A percentile compares a stretch with the other conserved stretches of the same genome.
Conservation (phyloP, 2,329 filamentous ascomycete genomes). For the Coniochaeta sp. region DNA sequence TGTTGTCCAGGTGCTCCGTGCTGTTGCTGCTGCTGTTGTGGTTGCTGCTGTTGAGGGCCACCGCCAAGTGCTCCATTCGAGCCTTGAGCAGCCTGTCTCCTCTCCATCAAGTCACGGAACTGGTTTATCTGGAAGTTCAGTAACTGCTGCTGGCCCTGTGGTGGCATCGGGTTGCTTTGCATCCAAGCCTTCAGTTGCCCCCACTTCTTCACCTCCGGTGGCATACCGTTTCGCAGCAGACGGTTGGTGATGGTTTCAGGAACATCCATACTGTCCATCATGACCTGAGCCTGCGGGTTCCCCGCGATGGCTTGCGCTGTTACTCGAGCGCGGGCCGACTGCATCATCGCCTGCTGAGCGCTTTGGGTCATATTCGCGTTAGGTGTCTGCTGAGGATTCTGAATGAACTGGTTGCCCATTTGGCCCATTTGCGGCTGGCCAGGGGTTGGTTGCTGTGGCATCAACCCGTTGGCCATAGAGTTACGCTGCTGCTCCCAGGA, state of each 20-base stretch:
- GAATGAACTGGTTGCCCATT: constrained; percentile 4
- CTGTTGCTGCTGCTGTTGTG: constrained; percentile 7
- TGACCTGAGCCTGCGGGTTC: constrained; percentile 23
- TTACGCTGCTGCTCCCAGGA: constrained; percentile 34
- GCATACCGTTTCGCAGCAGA: constrained; percentile 21
- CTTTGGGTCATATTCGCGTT: constrained; percentile 8
- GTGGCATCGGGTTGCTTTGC: constrained; percentile 25
- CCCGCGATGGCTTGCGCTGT: constrained; percentile 6
- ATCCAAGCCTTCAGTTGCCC: constrained; percentile 36
- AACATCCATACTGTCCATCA: constrained; percentile 43
- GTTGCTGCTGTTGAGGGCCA: not conserved
- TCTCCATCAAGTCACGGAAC: constrained; percentile 22
- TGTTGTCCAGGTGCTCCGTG: constrained; percentile 6
- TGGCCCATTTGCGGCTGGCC: constrained; percentile 12
- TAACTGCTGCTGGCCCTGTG: constrained; percentile 23
- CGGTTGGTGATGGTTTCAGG: constrained; percentile 26
- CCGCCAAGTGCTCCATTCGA: constrained; percentile 14
- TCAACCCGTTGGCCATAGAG: not conserved
- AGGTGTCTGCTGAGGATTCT: constrained; percentile 8
- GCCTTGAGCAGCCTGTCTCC: constrained; percentile 10
- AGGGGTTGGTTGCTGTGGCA: constrained; percentile 12
- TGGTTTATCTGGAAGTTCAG: constrained; percentile 28
- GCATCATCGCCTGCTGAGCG: constrained; percentile 5
- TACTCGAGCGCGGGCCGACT: constrained; percentile 4
- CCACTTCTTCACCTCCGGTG: constrained; percentile 41